Percentiles rank a stretch among this genome's conserved stretches.
Evolutionary conservation across 768 basidiomycete species (phyloP).

Genomic region (Mycena rebaudengoi): DNA sequence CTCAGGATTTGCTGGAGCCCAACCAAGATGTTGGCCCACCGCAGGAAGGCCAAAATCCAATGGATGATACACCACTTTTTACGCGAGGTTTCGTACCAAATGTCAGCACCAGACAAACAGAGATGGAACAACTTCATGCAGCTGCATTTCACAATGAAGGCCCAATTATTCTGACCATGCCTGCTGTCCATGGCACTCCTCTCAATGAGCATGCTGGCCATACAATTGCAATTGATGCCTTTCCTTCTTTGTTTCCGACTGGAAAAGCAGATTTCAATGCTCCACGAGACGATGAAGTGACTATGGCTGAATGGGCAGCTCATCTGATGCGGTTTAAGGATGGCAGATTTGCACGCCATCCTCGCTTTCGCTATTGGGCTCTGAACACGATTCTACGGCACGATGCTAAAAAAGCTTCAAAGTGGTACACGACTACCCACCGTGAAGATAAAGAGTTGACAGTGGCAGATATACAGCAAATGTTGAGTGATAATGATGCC

Average conservation of each 20-base stretch:
- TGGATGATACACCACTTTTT: constrained; percentile 1
- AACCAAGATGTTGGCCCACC: constrained; percentile 18
- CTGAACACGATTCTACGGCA: constrained; percentile 26
- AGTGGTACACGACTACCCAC: constrained; percentile 25
- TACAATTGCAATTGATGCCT: constrained; percentile 27
- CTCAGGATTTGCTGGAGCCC: constrained; percentile 10
- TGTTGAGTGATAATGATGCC: constrained; percentile 22
- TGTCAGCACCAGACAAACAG: constrained; percentile 4
- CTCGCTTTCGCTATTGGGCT: constrained; percentile 30
- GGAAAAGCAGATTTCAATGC: constrained; percentile 28
- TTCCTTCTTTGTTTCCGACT: constrained; percentile 34
- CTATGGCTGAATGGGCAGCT: constrained; percentile 26
- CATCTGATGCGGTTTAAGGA: constrained; percentile 28
- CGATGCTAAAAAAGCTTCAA: constrained; percentile 9
- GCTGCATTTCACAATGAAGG: constrained; percentile 10
- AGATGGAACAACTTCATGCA: constrained; percentile 24
- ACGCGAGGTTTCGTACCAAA: constrained; percentile 19
- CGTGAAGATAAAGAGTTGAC: constrained; percentile 20
- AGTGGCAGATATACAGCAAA: constrained; percentile 23
- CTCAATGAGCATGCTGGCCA: constrained; percentile 15
- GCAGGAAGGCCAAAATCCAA: background rate
- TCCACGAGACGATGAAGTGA: constrained; percentile 5
- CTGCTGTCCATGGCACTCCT: constrained; percentile 18
- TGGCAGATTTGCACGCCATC: constrained; percentile 32
- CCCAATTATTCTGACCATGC: constrained; percentile 19